Conservation (phyloP, 2,329 filamentous ascomycete species). For the Aspergillus viridinutans region DNA sequence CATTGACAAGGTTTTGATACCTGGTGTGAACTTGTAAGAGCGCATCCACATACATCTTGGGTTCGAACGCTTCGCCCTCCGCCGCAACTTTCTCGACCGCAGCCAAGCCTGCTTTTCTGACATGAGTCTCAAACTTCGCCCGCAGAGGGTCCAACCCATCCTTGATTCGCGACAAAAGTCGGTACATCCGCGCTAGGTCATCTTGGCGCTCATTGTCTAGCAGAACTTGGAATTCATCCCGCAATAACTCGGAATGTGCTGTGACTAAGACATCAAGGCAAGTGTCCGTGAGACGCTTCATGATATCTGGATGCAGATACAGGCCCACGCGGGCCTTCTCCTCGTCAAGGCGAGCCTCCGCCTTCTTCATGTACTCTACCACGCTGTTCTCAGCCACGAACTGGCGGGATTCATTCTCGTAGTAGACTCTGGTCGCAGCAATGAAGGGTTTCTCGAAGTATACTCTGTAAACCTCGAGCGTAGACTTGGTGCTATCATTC, state of each 20-base stretch:
- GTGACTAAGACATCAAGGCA: conserved; percentile 88
- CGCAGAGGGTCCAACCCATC: conserved; percentile 88
- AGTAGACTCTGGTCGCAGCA: conserved; percentile 76
- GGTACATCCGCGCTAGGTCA: conserved; percentile 96
- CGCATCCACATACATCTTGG: conserved; percentile 94
- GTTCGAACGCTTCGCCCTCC: conserved; percentile 85
- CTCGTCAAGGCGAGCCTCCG: conserved; percentile 79
- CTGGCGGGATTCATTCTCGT: conserved; percentile 84
- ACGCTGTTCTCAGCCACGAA: conserved; percentile 97
- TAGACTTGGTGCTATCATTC: conserved; percentile 86
- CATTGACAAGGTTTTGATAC: conserved; percentile 86
- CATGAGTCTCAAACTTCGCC: conserved; percentile 83
- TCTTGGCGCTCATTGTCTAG: conserved; percentile 92
- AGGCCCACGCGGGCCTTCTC: conserved; percentile 91
- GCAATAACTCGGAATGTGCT: conserved; percentile 77
- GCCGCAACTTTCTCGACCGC: conserved; percentile 88
- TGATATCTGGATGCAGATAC: conserved; percentile 89
- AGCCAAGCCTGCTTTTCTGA: conserved; percentile 79
- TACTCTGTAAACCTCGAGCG: conserved; percentile 86
- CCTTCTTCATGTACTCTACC: conserved; percentile 99
- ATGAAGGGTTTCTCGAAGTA: conserved; percentile 94
- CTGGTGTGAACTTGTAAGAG: conserved; percentile 90
- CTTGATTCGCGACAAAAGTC: conserved; percentile 78
- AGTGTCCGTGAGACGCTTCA: conserved; percentile 73
- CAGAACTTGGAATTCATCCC: conserved; percentile 92